Conservation (phyloP, 768 basidiomycete genomes). For the Leccinum imitatum region DNA sequence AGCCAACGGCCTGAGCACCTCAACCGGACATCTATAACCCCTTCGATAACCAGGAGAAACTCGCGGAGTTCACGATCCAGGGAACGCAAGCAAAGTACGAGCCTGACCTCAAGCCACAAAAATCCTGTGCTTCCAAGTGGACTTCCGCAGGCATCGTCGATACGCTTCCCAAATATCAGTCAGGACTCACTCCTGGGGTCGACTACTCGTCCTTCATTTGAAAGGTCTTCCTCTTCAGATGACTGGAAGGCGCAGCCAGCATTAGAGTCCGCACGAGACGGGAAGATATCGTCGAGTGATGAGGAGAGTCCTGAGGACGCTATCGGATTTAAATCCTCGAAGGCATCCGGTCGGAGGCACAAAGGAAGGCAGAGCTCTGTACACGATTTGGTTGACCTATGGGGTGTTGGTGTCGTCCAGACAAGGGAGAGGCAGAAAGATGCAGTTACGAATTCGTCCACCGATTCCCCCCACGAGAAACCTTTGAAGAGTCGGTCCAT, state of each 20-base stretch:
- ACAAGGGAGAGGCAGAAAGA: constrained; percentile 43
- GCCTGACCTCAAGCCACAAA: constrained; percentile 11
- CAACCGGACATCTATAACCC: constrained; percentile 9
- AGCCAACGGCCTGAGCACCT: constrained; percentile 14
- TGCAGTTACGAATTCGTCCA: constrained; percentile 16
- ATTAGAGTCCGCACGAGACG: constrained; percentile 23
- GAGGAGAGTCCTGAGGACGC: constrained; percentile 56
- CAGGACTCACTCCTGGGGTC: constrained; percentile 10
- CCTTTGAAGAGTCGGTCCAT: constrained; percentile 22
- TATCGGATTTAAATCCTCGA: constrained; percentile 29
- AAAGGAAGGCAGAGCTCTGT: constrained; percentile 75
- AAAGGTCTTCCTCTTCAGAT: constrained; percentile 37
- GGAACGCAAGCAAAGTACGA: constrained; percentile 30
- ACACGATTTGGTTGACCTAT: constrained; percentile 78
- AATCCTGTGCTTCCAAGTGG: constrained; percentile 7
- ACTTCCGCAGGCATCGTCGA: constrained; percentile 2
- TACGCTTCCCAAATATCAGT: constrained; percentile 9
- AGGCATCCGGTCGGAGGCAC: constrained; percentile 30
- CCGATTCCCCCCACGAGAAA: constrained; percentile 19
- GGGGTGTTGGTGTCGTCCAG: constrained; percentile 55
- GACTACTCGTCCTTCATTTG: constrained; percentile 11
- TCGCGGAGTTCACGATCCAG: constrained; percentile 34
- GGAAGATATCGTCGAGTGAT: constrained; percentile 51
- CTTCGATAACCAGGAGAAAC: constrained; percentile 23
- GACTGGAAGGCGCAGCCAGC: constrained; percentile 48